A percentile compares a stretch with the other conserved stretches of the same genome.
phyloP scores from a whole-genome alignment of 2,329 filamentous ascomycete genomes.

The Aschersonia sp. region DNA sequence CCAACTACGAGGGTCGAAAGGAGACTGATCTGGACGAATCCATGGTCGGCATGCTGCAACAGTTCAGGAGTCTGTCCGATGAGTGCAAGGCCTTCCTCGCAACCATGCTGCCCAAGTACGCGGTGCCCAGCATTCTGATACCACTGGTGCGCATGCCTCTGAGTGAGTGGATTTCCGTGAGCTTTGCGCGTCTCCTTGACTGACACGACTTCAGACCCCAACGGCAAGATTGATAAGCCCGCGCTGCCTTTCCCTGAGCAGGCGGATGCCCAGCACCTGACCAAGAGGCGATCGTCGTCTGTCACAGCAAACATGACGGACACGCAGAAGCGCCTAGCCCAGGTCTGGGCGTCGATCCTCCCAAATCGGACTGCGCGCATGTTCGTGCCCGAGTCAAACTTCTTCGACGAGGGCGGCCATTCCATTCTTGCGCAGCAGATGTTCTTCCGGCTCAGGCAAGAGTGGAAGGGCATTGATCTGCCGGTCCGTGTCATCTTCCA shows the following conservation, averaged over 20 bases:
- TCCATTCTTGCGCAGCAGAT: constrained; percentile 53
- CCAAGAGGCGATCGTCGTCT: constrained; percentile 35
- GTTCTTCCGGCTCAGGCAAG: constrained; percentile 32
- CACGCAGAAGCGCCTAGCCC: constrained; percentile 57
- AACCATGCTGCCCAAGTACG: constrained; percentile 31
- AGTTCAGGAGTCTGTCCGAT: constrained; percentile 29
- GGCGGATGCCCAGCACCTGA: constrained; percentile 19
- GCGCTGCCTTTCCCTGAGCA: constrained; percentile 65
- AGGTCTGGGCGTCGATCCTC: constrained; percentile 50
- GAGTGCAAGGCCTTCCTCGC: constrained; percentile 52
- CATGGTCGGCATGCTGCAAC: constrained; percentile 25
- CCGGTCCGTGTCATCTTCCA: constrained; percentile 10
- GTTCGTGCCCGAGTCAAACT: constrained; percentile 27
- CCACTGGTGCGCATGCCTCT: constrained; percentile 41
- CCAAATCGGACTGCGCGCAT: constrained; percentile 19
- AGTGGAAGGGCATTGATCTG: too few relatives aligned
- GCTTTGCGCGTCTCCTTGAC: too few relatives aligned
- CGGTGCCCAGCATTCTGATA: constrained; percentile 20
- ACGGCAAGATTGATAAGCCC: constrained; percentile 68
- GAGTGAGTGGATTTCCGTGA: constrained; percentile 10
- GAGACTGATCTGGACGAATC: constrained; percentile 31
- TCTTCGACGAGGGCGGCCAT: constrained; percentile 25
- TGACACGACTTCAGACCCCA: constrained; percentile 31
- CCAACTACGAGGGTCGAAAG: constrained; percentile 36
- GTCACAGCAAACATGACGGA: constrained; percentile 24